A percentile compares a stretch with the other conserved stretches of the same genome.
Evolutionary conservation across 2,329 filamentous ascomycete species (phyloP).

Genomic region (Pezicula radicicola): DNA sequence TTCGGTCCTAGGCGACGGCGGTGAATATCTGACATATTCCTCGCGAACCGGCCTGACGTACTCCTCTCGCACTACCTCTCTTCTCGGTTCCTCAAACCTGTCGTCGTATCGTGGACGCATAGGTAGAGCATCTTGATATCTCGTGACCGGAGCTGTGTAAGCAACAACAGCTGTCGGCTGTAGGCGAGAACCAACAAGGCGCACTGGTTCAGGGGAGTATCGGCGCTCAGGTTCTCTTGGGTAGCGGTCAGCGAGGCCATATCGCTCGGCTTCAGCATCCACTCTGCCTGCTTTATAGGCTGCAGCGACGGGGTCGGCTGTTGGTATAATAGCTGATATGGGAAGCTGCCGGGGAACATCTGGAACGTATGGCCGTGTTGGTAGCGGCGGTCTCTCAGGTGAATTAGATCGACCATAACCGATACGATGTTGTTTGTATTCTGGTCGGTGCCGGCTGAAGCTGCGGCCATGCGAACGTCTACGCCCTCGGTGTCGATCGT

Average conservation of each 20-base stretch:
- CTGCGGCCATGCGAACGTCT: constrained; percentile 12
- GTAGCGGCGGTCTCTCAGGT: constrained; percentile 9
- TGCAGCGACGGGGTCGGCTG: constrained; percentile 14
- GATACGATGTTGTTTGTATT: constrained; percentile 15
- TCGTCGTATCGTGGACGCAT: not conserved
- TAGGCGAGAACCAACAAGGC: not conserved
- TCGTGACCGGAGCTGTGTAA: not conserved
- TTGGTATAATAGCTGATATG: constrained; percentile 1
- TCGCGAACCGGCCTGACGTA: no score
- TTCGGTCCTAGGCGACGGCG: not conserved
- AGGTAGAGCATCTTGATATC: not conserved
- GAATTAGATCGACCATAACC: constrained; percentile 11
- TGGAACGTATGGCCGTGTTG: constrained; percentile 11
- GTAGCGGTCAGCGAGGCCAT: constrained; percentile 7
- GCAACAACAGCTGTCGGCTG: constrained; percentile 3
- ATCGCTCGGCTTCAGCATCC: constrained; percentile 21
- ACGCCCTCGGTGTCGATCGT: constrained; percentile 5
- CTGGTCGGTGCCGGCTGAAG: constrained; percentile 15
- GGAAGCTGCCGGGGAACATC: constrained; percentile 14
- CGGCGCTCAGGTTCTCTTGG: not conserved
- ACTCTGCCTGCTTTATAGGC: constrained; percentile 22
- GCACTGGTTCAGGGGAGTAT: not conserved
- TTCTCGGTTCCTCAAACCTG: constrained; percentile 8
- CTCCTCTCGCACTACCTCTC: constrained; percentile 2
- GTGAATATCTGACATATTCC: not conserved